phyloP scores from a whole-genome alignment of 129 eudicot species.

The Silybum marianum region DNA sequence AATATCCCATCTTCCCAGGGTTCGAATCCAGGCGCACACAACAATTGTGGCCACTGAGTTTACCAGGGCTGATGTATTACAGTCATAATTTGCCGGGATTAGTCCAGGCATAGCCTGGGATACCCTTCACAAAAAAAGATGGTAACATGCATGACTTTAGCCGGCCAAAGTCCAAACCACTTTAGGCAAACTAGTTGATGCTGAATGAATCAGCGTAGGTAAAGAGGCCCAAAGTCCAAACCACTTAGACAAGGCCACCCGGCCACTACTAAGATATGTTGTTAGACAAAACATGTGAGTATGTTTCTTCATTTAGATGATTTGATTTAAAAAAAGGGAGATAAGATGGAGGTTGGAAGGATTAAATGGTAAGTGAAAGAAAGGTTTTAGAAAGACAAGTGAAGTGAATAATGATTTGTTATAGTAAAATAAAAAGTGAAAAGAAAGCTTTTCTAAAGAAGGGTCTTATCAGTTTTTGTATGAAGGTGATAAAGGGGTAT shows the following conservation, averaged over 20 bases:
- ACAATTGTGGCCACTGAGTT: too few species aligned
- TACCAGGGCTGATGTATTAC: too few species aligned
- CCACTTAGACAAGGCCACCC: neutral
- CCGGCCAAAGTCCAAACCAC: neutral
- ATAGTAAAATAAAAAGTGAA: conserved; percentile 8
- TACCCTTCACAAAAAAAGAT: too few species aligned
- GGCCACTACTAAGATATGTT: neutral
- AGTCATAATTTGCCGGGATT: too few species aligned
- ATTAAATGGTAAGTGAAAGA: neutral
- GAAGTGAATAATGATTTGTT: conserved; percentile 21
- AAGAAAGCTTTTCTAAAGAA: conserved; percentile 31
- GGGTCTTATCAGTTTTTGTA: conserved; percentile 28
- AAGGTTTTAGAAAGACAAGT: conserved; percentile 19
- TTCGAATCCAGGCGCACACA: too few species aligned
- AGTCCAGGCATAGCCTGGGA: too few species aligned
- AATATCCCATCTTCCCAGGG: too few species aligned
- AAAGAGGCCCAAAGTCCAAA: neutral
- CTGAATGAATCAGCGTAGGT: neutral
- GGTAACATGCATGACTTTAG: neutral
- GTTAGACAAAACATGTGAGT: neutral
- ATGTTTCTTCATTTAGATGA: neutral
- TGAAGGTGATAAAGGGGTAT: conserved; percentile 20
- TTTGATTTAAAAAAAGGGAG: neutral
- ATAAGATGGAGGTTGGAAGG: neutral
- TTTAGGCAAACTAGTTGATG: neutral